These are phyloP conservation scores for Saksenaea vasiformis DNA, from an alignment of 371 early-diverging fungal genomes.

Conservation along the genomic window DNA sequence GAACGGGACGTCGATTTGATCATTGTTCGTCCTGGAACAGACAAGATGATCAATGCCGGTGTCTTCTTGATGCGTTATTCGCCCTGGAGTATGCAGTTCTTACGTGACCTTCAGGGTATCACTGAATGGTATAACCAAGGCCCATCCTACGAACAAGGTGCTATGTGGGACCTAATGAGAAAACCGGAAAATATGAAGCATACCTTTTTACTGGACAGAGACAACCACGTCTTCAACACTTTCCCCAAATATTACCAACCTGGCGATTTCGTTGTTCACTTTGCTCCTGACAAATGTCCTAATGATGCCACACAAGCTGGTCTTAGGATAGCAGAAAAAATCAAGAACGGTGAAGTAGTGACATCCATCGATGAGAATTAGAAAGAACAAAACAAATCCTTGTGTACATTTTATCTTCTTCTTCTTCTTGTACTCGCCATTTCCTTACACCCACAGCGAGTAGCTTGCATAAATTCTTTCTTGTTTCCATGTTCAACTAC, in stretches of 20 bases:
- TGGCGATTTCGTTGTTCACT: constrained; percentile 58
- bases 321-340: constrained; percentile 26
- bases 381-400: not conserved
- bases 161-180: constrained; percentile 57
- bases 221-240: constrained; percentile 55
- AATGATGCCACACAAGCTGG: constrained; percentile 48
- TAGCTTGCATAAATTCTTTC: too few relatives aligned
- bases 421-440: too few relatives aligned
- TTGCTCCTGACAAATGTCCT: constrained; percentile 57
- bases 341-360: constrained; percentile 20
- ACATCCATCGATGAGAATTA: not conserved
- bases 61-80: constrained; percentile 59
- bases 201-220: constrained; percentile 36
- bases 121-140: constrained; percentile 34
- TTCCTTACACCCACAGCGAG: not conserved
- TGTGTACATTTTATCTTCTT: not conserved
- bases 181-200: constrained; percentile 14
- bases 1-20: constrained; percentile 39
- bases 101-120: constrained; percentile 40
- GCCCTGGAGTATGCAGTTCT: constrained; percentile 45
- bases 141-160: constrained; percentile 53
- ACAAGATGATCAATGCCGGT: constrained; percentile 60
- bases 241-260: constrained; percentile 45
- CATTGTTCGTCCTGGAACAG: constrained; percentile 44
- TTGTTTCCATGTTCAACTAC: too few relatives aligned